These are phyloP conservation scores for Ogataea allantospora DNA, from an alignment of 805 yeast species.

Conservation along the genomic window DNA sequence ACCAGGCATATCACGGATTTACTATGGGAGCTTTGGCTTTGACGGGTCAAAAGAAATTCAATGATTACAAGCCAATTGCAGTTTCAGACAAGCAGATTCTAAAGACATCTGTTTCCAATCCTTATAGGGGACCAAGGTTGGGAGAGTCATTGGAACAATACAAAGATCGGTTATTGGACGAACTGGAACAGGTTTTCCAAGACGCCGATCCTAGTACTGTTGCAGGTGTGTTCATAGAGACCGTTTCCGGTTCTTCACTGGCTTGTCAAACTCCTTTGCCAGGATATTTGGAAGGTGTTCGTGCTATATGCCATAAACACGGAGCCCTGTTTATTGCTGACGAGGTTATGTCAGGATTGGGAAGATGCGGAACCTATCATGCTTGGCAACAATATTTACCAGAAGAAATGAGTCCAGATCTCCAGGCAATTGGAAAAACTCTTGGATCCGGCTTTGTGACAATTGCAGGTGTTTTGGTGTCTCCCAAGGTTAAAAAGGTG, in stretches of 20 bases:
- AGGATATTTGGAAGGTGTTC: conserved; percentile 43
- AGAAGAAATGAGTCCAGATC: conserved; percentile 40
- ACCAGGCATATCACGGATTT: conserved; percentile 45
- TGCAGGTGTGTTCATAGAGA: conserved; percentile 41
- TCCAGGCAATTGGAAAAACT: conserved; percentile 47
- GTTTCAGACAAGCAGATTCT: conserved; percentile 20
- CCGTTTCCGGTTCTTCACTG: conserved; percentile 44
- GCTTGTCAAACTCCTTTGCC: conserved; percentile 43
- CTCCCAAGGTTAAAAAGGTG: conserved; percentile 38
- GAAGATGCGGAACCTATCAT: conserved; percentile 46
- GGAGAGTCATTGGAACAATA: conserved; percentile 40
- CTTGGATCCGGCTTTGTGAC: conserved; percentile 48
- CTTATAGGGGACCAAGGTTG: conserved; percentile 32
- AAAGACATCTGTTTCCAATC: conserved; percentile 30
- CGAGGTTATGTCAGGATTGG: conserved; percentile 56
- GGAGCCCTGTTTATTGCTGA: conserved; percentile 47
- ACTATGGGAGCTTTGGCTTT: conserved; percentile 43
- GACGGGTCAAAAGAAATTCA: conserved; percentile 33
- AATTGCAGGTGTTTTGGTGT: conserved; percentile 42
- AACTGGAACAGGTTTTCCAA: conserved; percentile 39
- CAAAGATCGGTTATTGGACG: conserved; percentile 34
- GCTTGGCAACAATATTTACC: conserved; percentile 31
- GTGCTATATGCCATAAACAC: conserved; percentile 47
- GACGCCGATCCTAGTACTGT: conserved; percentile 42
- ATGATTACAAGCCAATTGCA: conserved; percentile 28